Base-by-base conservation (phyloP, 768 basidiomycete species). In the Termitomyces sp. region DNA sequence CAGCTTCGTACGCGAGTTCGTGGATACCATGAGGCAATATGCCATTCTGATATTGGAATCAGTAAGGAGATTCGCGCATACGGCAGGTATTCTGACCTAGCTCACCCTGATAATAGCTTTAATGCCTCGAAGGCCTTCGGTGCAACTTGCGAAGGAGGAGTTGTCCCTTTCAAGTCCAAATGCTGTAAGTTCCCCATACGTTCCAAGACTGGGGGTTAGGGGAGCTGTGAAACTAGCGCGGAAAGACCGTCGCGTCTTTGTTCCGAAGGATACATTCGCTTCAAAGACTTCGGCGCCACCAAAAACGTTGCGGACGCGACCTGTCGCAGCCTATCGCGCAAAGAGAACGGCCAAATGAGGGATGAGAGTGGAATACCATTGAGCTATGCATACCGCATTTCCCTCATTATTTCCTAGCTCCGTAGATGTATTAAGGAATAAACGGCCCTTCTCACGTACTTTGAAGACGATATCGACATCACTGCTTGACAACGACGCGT, bases 391-490 rank as follows among this genome's bases (percentile, higher is more conserved):
- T 66, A 94, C 94, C n/a, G 93, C 94, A 54, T 76, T 94, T 11
- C 91, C 96, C 69, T 98, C 97, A 49, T 86, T 88, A 58, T 96
- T 94, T 3, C 97, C 96, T 6, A 98, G 76, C 65, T 98, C 94
- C 3, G 95, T 98, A 5, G 90, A 80, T 3, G 86, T 91, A 60
- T 89, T 91, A 7, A 95, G 64, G 62, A 79, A 92, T 62, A 86
- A 83, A 37, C 91, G 75, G 5, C 91, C 84, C 55, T 81, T 82
- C 69, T 98, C 95, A 40, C 80, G 76, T 3, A 91, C 80, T 57
- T 81, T 80, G 70, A 96, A 84, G 2, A 95, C 79, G 37, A 98
- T 68, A 63, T 97, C 92, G 11, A 95, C 81, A 59, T 90, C 89
- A 9, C 78, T 79, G 10, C 72, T 68, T 47, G 74, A 67, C 1